Percentiles rank a stretch among this genome's conserved stretches.
phyloP scores from a whole-genome alignment of 805 yeast genomes.

The Myxozyma sirexii region DNA sequence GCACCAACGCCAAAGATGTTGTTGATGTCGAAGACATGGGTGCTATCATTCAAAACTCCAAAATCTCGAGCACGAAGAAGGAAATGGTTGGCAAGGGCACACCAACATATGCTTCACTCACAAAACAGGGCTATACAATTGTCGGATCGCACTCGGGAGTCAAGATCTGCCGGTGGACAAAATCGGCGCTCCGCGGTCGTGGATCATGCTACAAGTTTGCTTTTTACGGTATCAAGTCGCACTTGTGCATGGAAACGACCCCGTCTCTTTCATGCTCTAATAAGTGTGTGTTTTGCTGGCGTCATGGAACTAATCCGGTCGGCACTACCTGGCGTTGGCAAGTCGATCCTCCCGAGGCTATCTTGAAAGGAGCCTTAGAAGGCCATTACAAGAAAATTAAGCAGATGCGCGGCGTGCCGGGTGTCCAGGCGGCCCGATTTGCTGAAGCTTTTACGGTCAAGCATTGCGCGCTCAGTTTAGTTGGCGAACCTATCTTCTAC shows the following conservation, averaged over 20 bases:
- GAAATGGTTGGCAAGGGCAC: slow-evolving; percentile 89
- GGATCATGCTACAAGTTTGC: slow-evolving; percentile 95
- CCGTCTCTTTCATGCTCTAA: slow-evolving; percentile 93
- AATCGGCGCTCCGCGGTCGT: slow-evolving; percentile 88
- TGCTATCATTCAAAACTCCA: slow-evolving; percentile 48
- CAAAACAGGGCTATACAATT: slow-evolving; percentile 90
- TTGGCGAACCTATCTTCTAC: slow-evolving; percentile 93
- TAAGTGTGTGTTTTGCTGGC: slow-evolving; percentile 96
- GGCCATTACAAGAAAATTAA: slow-evolving; percentile 92
- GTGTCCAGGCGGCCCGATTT: slow-evolving; percentile 85
- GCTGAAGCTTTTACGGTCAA: slow-evolving; percentile 86
- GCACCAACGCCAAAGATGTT: slow-evolving; percentile 48
- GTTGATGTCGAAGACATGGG: slow-evolving; percentile 93
- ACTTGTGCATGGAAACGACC: slow-evolving; percentile 93
- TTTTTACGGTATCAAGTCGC: slow-evolving; percentile 86
- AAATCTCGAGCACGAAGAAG: slow-evolving; percentile 47
- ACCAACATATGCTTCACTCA: slow-evolving; percentile 83
- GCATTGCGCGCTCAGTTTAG: slow-evolving; percentile 90
- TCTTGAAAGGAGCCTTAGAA: slow-evolving; percentile 78
- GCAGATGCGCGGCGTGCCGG: slow-evolving; percentile 95
- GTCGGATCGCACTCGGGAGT: slow-evolving; percentile 96
- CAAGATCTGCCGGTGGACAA: slow-evolving; percentile 94
- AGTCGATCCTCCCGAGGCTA: slow-evolving; percentile 83
- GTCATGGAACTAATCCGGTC: slow-evolving; percentile 96
- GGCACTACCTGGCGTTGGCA: slow-evolving; percentile 98